Base-by-base conservation (phyloP, 345 rosid genomes). In the Ceriops tagal region DNA sequence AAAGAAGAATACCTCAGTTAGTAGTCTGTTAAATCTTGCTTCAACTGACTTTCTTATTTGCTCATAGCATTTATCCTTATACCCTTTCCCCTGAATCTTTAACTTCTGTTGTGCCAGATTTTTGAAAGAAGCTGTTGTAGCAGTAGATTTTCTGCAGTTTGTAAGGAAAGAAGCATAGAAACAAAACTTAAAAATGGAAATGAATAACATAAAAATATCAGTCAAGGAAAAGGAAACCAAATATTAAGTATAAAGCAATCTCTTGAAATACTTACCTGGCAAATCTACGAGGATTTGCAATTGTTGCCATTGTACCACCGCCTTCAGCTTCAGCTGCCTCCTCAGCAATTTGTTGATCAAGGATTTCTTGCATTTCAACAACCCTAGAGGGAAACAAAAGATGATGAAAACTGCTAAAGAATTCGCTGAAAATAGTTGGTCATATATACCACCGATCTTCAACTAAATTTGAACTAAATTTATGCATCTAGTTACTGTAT, bases 281-380 rank as follows among this genome's bases (percentile, higher is more conserved):
- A 83, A 89, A 76, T 84, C 92, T 83, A 27, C 90, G 97, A 73
- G 97, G 97, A 80, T 92, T 96, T 74, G 96, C 90, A 73, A 92
- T 74, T 74, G 92, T 67, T 77, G 96, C 91, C 93, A 96, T 87
- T 53, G 88, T 97, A 71, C 89, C 97, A 31, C 79, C 97, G 66
- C 98, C 99, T 81, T 92, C 99, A 76, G 97, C 99, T 84, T 96
- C 99, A 62, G 99, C 99, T 65, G 96, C 99, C 79, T 96, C 99
- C 81, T 96, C 99, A 65, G 98, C 97, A 72, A 96, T 81, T 80
- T 96, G 96, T 73, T 92, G 88, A 77, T 96, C 99, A 78, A 90
- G 90, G 73, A 96, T 96, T 86, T 96, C 99, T 89, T 96, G 99
- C 98, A 89, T 96, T 80, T 96, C 99, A 73, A 96, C 98, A 71